Evolutionary conservation across 2,329 filamentous ascomycete genomes (phyloP).

Genomic region (Aquanectria penicillioides): DNA sequence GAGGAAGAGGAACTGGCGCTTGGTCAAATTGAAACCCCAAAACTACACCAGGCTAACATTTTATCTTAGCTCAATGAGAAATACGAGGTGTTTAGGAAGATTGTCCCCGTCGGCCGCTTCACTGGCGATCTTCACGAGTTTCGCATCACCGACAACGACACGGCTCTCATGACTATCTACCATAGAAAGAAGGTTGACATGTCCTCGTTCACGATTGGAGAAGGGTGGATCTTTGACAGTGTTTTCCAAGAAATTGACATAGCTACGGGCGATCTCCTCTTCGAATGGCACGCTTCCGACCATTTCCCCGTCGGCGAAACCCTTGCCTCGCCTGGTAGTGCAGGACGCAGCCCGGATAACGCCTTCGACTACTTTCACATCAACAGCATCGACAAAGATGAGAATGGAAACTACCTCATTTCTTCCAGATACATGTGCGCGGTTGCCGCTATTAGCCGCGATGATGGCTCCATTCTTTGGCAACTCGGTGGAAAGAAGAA

Average conservation of each 20-base stretch:
- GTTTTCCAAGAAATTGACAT: constrained; percentile 60
- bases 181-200: constrained; percentile 41
- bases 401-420: constrained; percentile 62
- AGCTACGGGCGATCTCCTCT: constrained; percentile 58
- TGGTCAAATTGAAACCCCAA: neutral
- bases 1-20: too few relatives aligned
- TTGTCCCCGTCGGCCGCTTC: constrained; percentile 35
- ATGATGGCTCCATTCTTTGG: constrained; percentile 61
- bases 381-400: constrained; percentile 64
- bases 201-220: constrained; percentile 32
- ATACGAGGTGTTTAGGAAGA: constrained; percentile 42
- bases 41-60: constrained; percentile 17
- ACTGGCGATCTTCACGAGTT: constrained; percentile 51
- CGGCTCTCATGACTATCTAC: constrained; percentile 53
- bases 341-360: constrained; percentile 35
- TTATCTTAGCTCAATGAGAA: constrained; percentile 41
- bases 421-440: constrained; percentile 60
- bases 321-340: constrained; percentile 25
- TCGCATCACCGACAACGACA: constrained; percentile 50
- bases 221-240: constrained; percentile 46
- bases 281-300: constrained; percentile 54
- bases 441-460: constrained; percentile 57
- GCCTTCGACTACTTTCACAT: constrained; percentile 67
- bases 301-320: constrained; percentile 39
- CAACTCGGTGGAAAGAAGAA: constrained; percentile 60